These are phyloP conservation scores for Ganoderma meredithae DNA, from an alignment of 1,284 basidiomycete species.

Conservation along the genomic window DNA sequence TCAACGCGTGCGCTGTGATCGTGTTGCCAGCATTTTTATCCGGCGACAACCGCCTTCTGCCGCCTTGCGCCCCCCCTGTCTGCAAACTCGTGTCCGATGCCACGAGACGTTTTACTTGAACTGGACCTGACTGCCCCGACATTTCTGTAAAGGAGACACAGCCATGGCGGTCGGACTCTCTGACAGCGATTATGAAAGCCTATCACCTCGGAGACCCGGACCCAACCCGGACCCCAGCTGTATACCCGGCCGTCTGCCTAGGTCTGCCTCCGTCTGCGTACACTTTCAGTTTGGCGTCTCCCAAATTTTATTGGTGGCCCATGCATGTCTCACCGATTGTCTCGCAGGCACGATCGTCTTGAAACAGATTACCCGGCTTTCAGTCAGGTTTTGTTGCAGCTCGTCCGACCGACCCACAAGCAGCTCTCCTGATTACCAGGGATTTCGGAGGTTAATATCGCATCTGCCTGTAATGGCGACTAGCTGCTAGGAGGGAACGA, in stretches of 20 bases:
- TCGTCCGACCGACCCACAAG: not conserved
- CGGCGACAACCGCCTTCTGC: not conserved
- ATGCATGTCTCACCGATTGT: not conserved
- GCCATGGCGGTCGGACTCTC: not conserved
- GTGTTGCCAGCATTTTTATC: slow-evolving; percentile 10
- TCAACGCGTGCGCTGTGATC: not conserved
- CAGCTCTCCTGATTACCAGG: not conserved
- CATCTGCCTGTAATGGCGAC: too few relatives aligned
- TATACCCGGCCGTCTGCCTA: slow-evolving; percentile 6
- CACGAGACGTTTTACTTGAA: not conserved
- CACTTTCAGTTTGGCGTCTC: not conserved
- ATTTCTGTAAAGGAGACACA: not conserved
- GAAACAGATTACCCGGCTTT: not conserved
- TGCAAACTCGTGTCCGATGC: not conserved
- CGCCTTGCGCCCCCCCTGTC: not conserved
- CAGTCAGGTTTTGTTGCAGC: not conserved
- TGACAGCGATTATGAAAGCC: slow-evolving; percentile 9
- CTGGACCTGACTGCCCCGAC: not conserved
- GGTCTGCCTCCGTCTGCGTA: not conserved
- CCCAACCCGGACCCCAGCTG: not conserved
- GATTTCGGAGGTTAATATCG: too few relatives aligned
- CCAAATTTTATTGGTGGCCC: not conserved
- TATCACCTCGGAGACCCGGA: slow-evolving; percentile 7
- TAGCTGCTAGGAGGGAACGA: too few relatives aligned
- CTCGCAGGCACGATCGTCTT: not conserved